Conservation (phyloP, 129 eudicot genomes). For the Kitagawia praeruptora region DNA sequence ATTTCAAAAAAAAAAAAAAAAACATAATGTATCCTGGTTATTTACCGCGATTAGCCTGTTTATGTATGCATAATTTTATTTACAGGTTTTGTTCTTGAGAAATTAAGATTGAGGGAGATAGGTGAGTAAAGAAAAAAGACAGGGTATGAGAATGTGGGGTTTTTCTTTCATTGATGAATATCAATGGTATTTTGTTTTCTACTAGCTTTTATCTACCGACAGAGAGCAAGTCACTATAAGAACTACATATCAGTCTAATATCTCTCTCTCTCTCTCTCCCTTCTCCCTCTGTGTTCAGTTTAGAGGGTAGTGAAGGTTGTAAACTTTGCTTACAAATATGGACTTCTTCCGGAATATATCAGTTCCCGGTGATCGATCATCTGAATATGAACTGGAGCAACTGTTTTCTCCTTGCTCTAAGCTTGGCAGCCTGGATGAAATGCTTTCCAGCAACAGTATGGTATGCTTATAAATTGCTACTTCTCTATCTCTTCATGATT, state of each 20-base stretch:
- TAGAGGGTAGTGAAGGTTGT: not conserved
- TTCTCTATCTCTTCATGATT: not conserved
- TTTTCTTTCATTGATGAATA: conserved; percentile 19
- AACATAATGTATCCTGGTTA: too few species aligned
- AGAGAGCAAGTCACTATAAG: conserved; percentile 12
- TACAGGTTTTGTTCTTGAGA: conserved; percentile 8
- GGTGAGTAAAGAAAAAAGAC: not conserved
- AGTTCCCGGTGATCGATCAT: conserved; percentile 27
- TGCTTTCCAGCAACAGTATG: conserved; percentile 36
- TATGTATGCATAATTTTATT: not conserved
- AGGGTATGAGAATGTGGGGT: conserved; percentile 7
- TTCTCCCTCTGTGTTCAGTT: not conserved
- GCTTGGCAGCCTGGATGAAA: conserved; percentile 46
- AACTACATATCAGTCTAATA: not conserved
- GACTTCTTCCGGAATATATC: conserved; percentile 34
- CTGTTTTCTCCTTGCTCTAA: conserved; percentile 22
- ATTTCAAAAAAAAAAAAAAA: too few species aligned
- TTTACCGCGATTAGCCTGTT: not conserved
- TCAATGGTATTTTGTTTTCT: conserved; percentile 13
- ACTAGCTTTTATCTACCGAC: conserved; percentile 35
- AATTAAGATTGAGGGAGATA: not conserved
- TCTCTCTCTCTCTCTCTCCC: not conserved
- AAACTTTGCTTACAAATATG: conserved; percentile 8
- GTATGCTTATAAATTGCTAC: not conserved
- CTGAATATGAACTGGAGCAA: conserved; percentile 29